Base-by-base conservation (phyloP, 257 asterid species). In the Solanum bulbocastanum region DNA sequence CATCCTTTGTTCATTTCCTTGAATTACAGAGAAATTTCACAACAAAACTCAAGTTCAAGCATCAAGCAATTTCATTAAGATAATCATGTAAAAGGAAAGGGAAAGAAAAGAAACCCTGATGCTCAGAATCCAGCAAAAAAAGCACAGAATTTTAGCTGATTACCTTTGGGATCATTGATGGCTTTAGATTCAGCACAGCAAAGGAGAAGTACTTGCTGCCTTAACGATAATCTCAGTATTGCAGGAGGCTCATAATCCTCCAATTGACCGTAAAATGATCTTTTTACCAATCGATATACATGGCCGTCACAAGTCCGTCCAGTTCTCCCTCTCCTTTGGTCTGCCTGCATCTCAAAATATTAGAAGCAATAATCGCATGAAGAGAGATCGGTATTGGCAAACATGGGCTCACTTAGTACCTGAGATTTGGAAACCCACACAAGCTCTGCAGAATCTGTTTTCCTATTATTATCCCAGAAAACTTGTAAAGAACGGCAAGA, bases 401-500 rank as follows among this genome's bases (percentile, higher is more conserved):
- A 60, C 86, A 52, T 46, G 76, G 72, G 87, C 89, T 85, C 85
- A 86, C 25, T 42, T 22, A 42, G 84, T 93, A 97, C 99, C 98
- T 97, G 99, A 71, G 99, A 97, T 90, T 93, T 94, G 83, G 99
- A 97, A 87, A 96, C 99, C 99, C 99, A 97, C 7, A 88, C 96
- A 90, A 97, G 99, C 91, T 94, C 96, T 5, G 98, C 95, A 76
- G 94, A 46, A 56, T 97, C 98, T 60, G 93, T 88, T 90, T 92
- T 97, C 90, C 94, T 89, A 83, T 76, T 89, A 36, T 75, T 89
- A 89, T 97, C 98, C 99, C 99, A 97, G 90, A 91, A 92, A 89
- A 97, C 98, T 94, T 96, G 99, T 92, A 97, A 93, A 84, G 99
- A 96, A 87, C 99, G 99, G 85, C 99, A 97, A 36, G 99, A 97